These are phyloP conservation scores for Macaranga tanarius DNA, from an alignment of 441 rosid species.

Conservation along the genomic window DNA sequence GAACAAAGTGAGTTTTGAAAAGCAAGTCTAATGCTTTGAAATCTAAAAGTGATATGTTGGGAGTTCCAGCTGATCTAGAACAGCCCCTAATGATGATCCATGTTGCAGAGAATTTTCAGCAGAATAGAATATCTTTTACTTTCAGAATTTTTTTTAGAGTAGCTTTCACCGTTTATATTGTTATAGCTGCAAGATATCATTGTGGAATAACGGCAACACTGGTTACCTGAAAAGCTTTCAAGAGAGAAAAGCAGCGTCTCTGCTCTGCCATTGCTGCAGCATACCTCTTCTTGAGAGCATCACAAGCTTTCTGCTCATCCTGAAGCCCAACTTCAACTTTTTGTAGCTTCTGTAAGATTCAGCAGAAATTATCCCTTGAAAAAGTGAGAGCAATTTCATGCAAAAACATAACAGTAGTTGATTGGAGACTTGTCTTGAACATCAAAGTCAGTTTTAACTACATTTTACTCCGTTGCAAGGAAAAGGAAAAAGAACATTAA, in stretches of 20 bases:
- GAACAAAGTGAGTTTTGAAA: neutral
- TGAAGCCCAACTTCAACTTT: slow-evolving; percentile 52
- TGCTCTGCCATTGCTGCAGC: slow-evolving; percentile 62
- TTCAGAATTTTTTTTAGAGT: neutral
- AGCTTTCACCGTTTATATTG: neutral
- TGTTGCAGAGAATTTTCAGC: neutral
- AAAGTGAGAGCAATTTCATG: neutral
- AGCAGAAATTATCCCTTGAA: slow-evolving; percentile 13
- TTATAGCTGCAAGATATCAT: neutral
- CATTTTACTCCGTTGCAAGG: neutral
- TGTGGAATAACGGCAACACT: slow-evolving; percentile 5
- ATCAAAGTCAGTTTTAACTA: neutral
- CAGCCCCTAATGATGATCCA: neutral
- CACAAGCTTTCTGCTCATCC: slow-evolving; percentile 61
- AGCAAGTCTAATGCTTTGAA: neutral
- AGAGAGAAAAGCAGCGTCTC: slow-evolving; percentile 49
- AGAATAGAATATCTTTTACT: neutral
- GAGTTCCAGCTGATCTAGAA: neutral
- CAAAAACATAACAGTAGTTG: neutral
- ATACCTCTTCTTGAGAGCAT: slow-evolving; percentile 48
- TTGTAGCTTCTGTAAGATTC: slow-evolving; percentile 62
- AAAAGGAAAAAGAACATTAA: neutral
- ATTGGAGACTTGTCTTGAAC: neutral
- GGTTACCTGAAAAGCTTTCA: slow-evolving; percentile 63
- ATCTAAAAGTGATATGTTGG: neutral